Conservation (phyloP, 1,284 basidiomycete species). For the Trichosporon asahii region DNA sequence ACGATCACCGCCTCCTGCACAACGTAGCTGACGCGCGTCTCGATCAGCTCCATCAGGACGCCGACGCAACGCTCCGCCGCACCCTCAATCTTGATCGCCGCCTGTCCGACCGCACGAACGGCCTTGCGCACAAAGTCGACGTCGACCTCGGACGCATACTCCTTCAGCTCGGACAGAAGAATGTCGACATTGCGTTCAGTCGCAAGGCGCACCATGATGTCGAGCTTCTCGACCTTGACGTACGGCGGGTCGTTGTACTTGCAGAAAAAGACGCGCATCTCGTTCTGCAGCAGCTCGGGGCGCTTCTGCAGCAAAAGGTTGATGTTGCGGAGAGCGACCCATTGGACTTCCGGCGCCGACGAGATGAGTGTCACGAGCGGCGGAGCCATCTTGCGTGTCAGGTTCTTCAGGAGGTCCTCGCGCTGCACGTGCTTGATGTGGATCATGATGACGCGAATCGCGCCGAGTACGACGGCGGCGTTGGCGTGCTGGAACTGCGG, state of each 20-base stretch:
- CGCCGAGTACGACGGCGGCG: slow-evolving; percentile 88
- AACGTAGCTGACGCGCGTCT: slow-evolving; percentile 93
- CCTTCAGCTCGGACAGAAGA: slow-evolving; percentile 88
- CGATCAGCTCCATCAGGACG: slow-evolving; percentile 78
- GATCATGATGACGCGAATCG: slow-evolving; percentile 97
- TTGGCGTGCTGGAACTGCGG: slow-evolving; percentile 98
- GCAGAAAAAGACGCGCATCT: slow-evolving; percentile 99
- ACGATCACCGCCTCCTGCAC: slow-evolving; percentile 97
- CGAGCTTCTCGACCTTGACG: slow-evolving; percentile 95
- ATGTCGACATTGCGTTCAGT: slow-evolving; percentile 86
- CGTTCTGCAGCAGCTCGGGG: slow-evolving; percentile 87
- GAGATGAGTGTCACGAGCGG: slow-evolving; percentile 91
- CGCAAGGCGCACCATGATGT: slow-evolving; percentile 96
- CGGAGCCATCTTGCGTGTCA: slow-evolving; percentile 95
- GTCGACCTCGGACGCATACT: slow-evolving; percentile 98
- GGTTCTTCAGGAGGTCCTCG: slow-evolving; percentile 80
- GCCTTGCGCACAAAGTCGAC: slow-evolving; percentile 97
- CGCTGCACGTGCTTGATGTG: slow-evolving; percentile 80
- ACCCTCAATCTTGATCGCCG: slow-evolving; percentile 92
- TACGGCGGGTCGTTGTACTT: slow-evolving; percentile 99
- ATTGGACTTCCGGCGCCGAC: slow-evolving; percentile 97
- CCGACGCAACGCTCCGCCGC: slow-evolving; percentile 88
- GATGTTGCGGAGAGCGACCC: slow-evolving; percentile 94
- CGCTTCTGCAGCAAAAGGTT: slow-evolving; percentile 93
- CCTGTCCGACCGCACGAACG: slow-evolving; percentile 89